Base-by-base conservation (phyloP, 176 grass and related monocot genomes). In the Tillandsia leiboldiana region DNA sequence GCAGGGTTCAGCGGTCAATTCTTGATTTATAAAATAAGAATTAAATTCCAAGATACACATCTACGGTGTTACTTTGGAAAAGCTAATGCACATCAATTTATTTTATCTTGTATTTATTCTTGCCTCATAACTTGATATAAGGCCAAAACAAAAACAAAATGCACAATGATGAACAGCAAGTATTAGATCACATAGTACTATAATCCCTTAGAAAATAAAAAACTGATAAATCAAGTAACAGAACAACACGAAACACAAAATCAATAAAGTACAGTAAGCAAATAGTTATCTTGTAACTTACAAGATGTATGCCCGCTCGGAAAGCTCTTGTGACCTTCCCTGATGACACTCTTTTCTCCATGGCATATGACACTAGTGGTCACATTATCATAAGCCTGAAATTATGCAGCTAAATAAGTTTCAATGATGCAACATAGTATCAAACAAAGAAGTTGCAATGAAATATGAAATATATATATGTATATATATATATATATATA, bases 271-370 rank as follows among this genome's bases (percentile, higher is more conserved):
- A 61, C 56, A 10, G 56, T 18, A 23, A 18, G 17, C 56, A 61
- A 20, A 61, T 61, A 20, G 17, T 61, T 61, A 61, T 61, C 10
- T 18, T 23, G 56, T 9, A 61, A 57, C 79, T 74, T 83, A 97
- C 93, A 81, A 27, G 93, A 97, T 69, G 74, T 73, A 74, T 97
- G 93, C n/a, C 93, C 94, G 42, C 94, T 97, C 49, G 94, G 94
- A 70, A 97, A 97, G 62, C 89, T 99, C 70, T 99, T 99, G 77
- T 93, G 87, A 27, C 94, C 94, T 79, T 93, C 94, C 63, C 88
- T 90, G 53, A 93, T 89, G 63, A 93, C 82, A 71, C 81, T 81
- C 68, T 90, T 92, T 47, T 78, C 70, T 53, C 94, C 94, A 77
- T 97, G 81, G 73, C 92, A 96, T 58, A 99, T 22, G 71, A 92